These are phyloP conservation scores for Dactylellina leptospora DNA, from an alignment of 2,329 filamentous ascomycete genomes.

Conservation along the genomic window DNA sequence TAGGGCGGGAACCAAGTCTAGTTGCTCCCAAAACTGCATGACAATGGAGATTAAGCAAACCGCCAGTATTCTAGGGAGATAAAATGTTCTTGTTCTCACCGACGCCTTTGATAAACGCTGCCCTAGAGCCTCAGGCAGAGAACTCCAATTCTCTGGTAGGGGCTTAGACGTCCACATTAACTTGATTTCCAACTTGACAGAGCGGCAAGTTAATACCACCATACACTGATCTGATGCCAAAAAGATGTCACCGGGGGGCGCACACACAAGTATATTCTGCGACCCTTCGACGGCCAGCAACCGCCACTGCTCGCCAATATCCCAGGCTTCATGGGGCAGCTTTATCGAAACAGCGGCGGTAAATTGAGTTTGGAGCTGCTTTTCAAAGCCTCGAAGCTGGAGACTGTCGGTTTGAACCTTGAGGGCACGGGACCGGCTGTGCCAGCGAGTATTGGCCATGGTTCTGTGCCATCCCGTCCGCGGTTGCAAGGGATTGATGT, in stretches of 20 bases:
- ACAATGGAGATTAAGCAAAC: not conserved
- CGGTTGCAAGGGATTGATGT: too few species aligned
- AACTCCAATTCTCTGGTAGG: constrained; percentile 36
- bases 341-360: constrained; percentile 26
- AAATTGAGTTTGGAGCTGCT: constrained; percentile 42
- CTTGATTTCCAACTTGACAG: constrained; percentile 24
- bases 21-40: constrained; percentile 25
- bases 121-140: constrained; percentile 34
- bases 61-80: constrained; percentile 3
- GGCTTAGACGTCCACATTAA: constrained; percentile 29
- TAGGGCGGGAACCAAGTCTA: constrained; percentile 33
- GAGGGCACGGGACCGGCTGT: constrained; percentile 10
- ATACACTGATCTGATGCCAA: not conserved
- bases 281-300: constrained; percentile 27
- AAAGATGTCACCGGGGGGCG: too few species aligned
- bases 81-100: not conserved
- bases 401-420: constrained; percentile 18
- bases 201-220: not conserved
- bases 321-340: constrained; percentile 32
- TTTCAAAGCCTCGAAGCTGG: constrained; percentile 24
- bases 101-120: constrained; percentile 12
- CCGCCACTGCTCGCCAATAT: constrained; percentile 14
- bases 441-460: constrained; percentile 5
- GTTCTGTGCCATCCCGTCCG: constrained; percentile 16
- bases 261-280: constrained; percentile 32